phyloP scores from a whole-genome alignment of 1,284 basidiomycete species.

The Amylostereum areolatum region DNA sequence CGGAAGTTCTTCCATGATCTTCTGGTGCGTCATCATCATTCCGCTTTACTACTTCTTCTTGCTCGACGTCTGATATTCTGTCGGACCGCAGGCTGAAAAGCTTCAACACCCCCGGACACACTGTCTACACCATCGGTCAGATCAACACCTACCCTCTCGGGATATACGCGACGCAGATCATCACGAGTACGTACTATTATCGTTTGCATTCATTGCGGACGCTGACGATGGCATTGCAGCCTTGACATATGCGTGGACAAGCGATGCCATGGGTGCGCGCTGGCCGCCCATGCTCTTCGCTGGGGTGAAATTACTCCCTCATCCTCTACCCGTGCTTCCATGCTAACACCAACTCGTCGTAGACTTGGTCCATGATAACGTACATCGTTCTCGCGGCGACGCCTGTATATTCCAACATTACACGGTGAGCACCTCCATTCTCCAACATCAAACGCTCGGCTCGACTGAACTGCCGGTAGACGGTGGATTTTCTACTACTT shows the following conservation, averaged over 20 bases:
- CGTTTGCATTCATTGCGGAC: no score
- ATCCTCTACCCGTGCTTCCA: no score
- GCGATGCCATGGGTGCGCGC: constrained; percentile 51
- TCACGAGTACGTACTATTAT: constrained; percentile 29
- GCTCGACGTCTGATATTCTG: background rate
- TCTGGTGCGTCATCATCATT: constrained; percentile 24
- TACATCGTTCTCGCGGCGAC: constrained; percentile 29
- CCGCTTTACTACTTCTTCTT: background rate
- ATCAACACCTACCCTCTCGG: constrained; percentile 42
- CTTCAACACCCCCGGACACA: constrained; percentile 35
- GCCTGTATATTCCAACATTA: constrained; percentile 28
- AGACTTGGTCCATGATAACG: constrained; percentile 28
- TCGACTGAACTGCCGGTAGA: constrained; percentile 14
- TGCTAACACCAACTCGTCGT: background rate
- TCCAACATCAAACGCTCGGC: background rate
- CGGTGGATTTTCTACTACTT: constrained; percentile 37
- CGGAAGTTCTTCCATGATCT: constrained; percentile 32
- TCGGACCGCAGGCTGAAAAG: constrained; percentile 41
- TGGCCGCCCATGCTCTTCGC: constrained; percentile 49
- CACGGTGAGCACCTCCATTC: constrained; percentile 17
- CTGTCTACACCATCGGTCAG: constrained; percentile 33
- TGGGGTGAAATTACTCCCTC: no score
- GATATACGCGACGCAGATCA: constrained; percentile 31
- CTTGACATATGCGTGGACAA: constrained; percentile 45
- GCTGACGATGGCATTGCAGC: no score